Conservation (phyloP, 148 eudicot genomes). For the Rhododendron simsii region DNA sequence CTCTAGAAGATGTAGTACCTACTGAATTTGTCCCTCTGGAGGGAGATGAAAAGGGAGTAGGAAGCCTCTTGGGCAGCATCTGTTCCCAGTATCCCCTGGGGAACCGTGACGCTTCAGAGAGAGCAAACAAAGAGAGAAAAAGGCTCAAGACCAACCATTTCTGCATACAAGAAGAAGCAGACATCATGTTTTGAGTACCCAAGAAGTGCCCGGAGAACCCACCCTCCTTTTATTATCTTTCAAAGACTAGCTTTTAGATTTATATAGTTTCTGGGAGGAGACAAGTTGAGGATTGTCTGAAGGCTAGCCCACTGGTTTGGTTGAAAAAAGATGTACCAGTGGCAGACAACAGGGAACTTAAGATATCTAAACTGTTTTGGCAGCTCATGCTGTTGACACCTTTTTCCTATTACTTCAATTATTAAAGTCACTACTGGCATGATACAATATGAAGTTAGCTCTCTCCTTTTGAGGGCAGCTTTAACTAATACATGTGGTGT, state of each 20-base stretch:
- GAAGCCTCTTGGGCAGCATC: constrained; percentile 82
- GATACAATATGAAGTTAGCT: not conserved
- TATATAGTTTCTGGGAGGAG: constrained; percentile 36
- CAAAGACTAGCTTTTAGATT: constrained; percentile 22
- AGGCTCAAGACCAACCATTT: constrained; percentile 46
- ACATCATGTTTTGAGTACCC: constrained; percentile 26
- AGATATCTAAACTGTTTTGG: constrained; percentile 24
- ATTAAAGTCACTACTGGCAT: not conserved
- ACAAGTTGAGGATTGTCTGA: constrained; percentile 66
- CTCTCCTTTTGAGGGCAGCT: not conserved
- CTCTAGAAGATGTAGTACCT: constrained; percentile 29
- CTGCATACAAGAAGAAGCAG: constrained; percentile 30
- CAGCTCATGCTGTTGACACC: constrained; percentile 19
- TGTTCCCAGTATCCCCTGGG: constrained; percentile 65
- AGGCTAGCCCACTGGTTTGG: constrained; percentile 60
- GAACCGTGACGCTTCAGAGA: constrained; percentile 60
- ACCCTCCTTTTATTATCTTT: constrained; percentile 15
- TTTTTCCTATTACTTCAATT: not conserved
- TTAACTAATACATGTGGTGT: not conserved
- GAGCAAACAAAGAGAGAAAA: constrained; percentile 31
- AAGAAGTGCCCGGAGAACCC: constrained; percentile 11
- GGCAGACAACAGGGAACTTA: constrained; percentile 66
- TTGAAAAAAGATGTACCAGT: constrained; percentile 62
- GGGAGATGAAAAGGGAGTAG: constrained; percentile 62
- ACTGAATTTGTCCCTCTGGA: constrained; percentile 70